Base-by-base conservation (phyloP, 2,329 filamentous ascomycete species). In the Nemania diffusa region DNA sequence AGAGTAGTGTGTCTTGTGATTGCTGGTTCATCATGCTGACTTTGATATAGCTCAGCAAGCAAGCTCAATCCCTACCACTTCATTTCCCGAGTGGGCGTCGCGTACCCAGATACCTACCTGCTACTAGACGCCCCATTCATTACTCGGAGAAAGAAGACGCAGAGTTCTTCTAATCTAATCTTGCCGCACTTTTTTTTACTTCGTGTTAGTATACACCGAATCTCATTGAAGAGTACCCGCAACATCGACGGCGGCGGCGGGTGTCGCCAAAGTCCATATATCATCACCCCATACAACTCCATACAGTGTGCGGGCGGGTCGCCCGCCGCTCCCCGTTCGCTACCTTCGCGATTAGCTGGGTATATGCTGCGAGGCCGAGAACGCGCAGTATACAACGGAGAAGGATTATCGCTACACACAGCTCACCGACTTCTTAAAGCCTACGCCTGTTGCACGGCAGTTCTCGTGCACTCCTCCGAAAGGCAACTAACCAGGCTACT, bases 381-480 rank as follows among this genome's bases (percentile, higher is more conserved):
- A 26, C 26, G 15, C 17, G 22, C 20, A 7, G 44, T 11, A 24
- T 24, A 26, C 20, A n/a, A 26, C 22, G 8, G 44, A 26, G 44
- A 26, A 48, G 44, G 44, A 48, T 48, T 15, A 48, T 15, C 15
- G 44, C 20, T 48, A 48, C 44, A 48, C 20, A n/a, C n/a, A n/a
- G 40, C 24, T 26, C 44, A 48, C 44, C 50, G 50, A 32, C 26
- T n/a, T 48, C 24, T 58, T 32, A 48, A 53, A 22, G 50, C 40
- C n/a, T 22, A 26, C 37, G 46, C 29, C 26, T n/a, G 46, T 58
- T 34, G 64, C 48, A 63, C 64, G 37, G 8, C 58, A 50, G 50
- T 34, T 15, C 29, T 24, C 32, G 40, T 58, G 22, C 37, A 32
- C 50, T 37, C 1, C 13, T 5, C 15, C 34, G 5, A 15, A 63